Evolutionary conservation across 169 alveolate genomes (phyloP), one percentile per base, ranked within the genome.

Genomic region (Eimeria sp.): DNA sequence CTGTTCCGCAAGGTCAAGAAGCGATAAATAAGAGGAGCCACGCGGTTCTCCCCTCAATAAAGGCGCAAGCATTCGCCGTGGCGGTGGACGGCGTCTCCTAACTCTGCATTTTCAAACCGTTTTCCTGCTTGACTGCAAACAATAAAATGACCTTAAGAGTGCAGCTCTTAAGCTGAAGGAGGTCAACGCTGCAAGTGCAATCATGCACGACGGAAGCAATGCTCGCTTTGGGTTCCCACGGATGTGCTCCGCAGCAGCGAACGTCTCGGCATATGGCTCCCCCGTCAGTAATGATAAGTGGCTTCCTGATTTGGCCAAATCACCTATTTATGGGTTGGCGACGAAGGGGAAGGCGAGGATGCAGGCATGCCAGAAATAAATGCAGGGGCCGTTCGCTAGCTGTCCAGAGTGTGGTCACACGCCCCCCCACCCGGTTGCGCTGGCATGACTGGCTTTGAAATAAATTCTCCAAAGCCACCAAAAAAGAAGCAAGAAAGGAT

Each of bases 401-500:
- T 70, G 78, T 70, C 78, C 30, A 30, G 78, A 30, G 49, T 18
- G 5, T 5, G 5, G 78, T 70, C 49, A 70, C 10, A 49, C 9
- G 49, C 6, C 78, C 49, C 49, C 40, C 40, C 40, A 34, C 40
- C 49, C 78, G 78, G 20, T 49, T n/a, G 78, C 9, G 78, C 78
- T n/a, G 78, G 78, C 47, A 30, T 3, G 30, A n/a, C 49, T 70
- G 49, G 49, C 78, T 70, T 70, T 70, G 78, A 70, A 70, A 70
- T 70, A 70, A 70, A 70, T 11, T 70, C 78, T 70, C 78, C 78
- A 70, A 5, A 70, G 49, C 20, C 78, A 45, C 78, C 49, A 45
- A 70, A 70, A 22, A 70, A 27, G 22, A n/a, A 70, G 13, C 22
- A 30, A 70, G 49, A 70, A 30, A 30, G 45, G 30, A 70, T 70